Conservation (phyloP, 2,329 filamentous ascomycete species). For the Xylariaceae sp. region DNA sequence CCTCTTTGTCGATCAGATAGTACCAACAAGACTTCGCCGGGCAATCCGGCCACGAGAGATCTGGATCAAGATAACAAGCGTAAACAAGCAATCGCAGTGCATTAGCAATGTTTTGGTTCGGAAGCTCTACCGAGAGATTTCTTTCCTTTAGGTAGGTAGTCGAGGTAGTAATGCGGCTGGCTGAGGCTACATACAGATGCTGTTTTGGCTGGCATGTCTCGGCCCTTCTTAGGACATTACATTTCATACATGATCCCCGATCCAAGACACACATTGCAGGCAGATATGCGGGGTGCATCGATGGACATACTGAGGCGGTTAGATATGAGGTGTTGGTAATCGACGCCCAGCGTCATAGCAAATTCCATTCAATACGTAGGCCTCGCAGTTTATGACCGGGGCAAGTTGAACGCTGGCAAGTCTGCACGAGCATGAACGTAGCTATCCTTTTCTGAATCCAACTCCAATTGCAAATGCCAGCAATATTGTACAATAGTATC, state of each 20-base stretch:
- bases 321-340: background rate
- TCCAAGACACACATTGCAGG: conserved; percentile 17
- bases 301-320: background rate
- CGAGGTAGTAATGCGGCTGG: background rate
- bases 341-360: background rate
- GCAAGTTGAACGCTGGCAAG: background rate
- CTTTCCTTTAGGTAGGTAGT: background rate
- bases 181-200: background rate
- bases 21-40: background rate
- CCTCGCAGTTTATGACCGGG: background rate
- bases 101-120: background rate
- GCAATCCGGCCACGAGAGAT: background rate
- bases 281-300: conserved; percentile 14
- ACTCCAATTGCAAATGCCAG: conserved; percentile 5
- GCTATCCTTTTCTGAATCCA: background rate
- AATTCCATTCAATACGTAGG: background rate
- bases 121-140: background rate
- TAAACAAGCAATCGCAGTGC: background rate
- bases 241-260: conserved; percentile 2
- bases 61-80: background rate
- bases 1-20: background rate
- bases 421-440: background rate
- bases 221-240: conserved; percentile 14
- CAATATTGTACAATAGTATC: background rate
- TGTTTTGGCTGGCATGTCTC: conserved; percentile 21